phyloP scores from a whole-genome alignment of 768 basidiomycete species.

The Boletus rufocinnamomeus region DNA sequence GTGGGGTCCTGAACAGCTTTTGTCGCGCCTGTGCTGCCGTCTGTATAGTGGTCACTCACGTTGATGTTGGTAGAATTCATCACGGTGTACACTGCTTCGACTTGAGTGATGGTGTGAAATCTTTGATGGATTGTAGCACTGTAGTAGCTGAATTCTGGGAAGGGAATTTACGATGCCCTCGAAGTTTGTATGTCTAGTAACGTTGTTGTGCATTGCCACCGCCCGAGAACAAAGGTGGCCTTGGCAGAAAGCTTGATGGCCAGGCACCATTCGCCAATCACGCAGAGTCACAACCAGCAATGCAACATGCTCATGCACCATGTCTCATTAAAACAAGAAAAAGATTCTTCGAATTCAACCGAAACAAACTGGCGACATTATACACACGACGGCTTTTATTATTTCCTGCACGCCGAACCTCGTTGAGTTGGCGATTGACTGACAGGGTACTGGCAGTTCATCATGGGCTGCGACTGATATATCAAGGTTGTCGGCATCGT shows the following conservation, averaged over 20 bases:
- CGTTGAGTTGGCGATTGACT: not conserved
- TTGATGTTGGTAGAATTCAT: constrained; percentile 56
- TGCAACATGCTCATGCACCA: not conserved
- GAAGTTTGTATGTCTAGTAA: not conserved
- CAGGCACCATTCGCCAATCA: not conserved
- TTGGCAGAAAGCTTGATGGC: not conserved
- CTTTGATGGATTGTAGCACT: not conserved
- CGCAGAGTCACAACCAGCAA: not conserved
- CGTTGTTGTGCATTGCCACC: not conserved
- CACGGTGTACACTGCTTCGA: not conserved
- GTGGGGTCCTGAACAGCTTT: constrained; percentile 55
- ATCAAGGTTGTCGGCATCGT: not conserved
- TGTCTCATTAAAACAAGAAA: not conserved
- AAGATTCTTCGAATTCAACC: not conserved
- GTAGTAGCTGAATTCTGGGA: not conserved
- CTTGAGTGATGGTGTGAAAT: not conserved
- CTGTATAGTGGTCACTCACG: constrained; percentile 36
- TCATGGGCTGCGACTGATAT: not conserved
- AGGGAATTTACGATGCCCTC: not conserved
- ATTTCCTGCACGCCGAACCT: not conserved
- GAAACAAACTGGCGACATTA: not conserved
- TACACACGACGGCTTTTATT: no score
- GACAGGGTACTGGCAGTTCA: not conserved
- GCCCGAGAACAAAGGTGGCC: no score
- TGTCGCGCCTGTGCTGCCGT: not conserved